phyloP scores from a whole-genome alignment of 2,329 filamentous ascomycete species.

The Diaporthe destruens region DNA sequence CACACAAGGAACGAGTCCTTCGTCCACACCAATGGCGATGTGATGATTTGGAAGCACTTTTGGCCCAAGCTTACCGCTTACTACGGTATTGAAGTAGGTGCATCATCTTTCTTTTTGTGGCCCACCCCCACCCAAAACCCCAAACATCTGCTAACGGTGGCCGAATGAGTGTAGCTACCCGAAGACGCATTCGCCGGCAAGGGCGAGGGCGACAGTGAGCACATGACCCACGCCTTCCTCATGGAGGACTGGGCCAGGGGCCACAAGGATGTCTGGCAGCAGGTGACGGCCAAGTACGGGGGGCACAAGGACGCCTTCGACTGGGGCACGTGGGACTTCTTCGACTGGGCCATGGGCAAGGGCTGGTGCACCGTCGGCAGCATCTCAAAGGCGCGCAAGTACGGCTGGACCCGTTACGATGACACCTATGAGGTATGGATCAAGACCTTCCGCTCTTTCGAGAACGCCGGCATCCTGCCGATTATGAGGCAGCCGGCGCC shows the following conservation, averaged over 20 bases:
- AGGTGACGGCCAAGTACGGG: conserved; percentile 39
- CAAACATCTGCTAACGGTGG: neutral
- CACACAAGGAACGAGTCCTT: conserved; percentile 47
- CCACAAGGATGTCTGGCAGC: conserved; percentile 37
- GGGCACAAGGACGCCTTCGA: conserved; percentile 39
- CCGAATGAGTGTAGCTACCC: conserved; percentile 23
- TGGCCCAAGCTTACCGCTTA: conserved; percentile 45
- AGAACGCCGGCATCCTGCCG: conserved; percentile 41
- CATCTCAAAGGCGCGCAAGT: conserved; percentile 40
- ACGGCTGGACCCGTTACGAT: conserved; percentile 39
- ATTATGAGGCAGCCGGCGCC: neutral
- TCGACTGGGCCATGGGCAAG: conserved; percentile 41
- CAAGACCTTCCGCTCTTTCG: conserved; percentile 40
- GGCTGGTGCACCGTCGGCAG: conserved; percentile 38
- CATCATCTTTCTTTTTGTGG: conserved; percentile 33
- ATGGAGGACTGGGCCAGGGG: conserved; percentile 42
- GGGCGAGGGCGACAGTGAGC: conserved; percentile 39
- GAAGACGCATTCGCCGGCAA: conserved; percentile 23
- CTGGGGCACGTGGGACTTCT: conserved; percentile 42
- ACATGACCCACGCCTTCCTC: conserved; percentile 30
- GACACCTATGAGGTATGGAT: conserved; percentile 39
- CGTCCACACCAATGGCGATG: conserved; percentile 48
- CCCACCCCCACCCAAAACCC: neutral
- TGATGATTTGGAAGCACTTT: conserved; percentile 48
- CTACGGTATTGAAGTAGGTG: conserved; percentile 44